A percentile compares a stretch with the other conserved stretches of the same genome.
Evolutionary conservation across 2,329 filamentous ascomycete genomes (phyloP).

Genomic region (Curvularia spicifera): DNA sequence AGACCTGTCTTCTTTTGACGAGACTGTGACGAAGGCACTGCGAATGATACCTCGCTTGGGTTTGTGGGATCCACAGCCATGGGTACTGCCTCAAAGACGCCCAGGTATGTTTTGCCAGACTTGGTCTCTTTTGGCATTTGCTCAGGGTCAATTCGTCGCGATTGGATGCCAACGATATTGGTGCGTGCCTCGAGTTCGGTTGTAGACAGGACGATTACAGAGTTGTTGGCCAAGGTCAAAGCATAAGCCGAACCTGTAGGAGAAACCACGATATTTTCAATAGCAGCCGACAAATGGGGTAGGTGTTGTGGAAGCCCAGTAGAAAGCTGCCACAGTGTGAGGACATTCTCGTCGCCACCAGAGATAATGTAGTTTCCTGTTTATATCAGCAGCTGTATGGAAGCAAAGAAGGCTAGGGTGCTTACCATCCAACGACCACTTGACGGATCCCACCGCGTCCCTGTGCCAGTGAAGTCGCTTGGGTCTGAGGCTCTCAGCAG

Average conservation of each 20-base stretch:
- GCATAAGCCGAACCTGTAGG: constrained; percentile 80
- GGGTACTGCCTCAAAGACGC: constrained; percentile 40
- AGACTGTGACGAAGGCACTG: constrained; percentile 60
- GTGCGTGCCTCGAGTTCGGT: constrained; percentile 84
- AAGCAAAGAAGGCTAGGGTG: background rate
- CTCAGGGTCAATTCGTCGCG: constrained; percentile 42
- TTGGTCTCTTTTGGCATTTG: constrained; percentile 34
- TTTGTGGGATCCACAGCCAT: constrained; percentile 52
- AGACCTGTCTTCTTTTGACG: constrained; percentile 31
- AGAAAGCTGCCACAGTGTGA: constrained; percentile 93
- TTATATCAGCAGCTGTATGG: constrained; percentile 10
- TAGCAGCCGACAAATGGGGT: constrained; percentile 85
- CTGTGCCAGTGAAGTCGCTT: constrained; percentile 91
- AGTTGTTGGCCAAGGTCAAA: constrained; percentile 89
- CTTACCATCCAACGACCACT: constrained; percentile 89
- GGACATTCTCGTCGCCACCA: constrained; percentile 84
- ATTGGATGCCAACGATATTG: constrained; percentile 83
- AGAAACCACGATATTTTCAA: constrained; percentile 86
- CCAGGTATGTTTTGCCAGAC: constrained; percentile 24
- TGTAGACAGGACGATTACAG: constrained; percentile 86
- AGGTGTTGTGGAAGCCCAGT: constrained; percentile 82
- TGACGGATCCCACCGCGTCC: constrained; percentile 79
- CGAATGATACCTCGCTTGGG: constrained; percentile 53
- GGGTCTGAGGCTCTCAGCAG: constrained; percentile 55
- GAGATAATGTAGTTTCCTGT: constrained; percentile 91